Evolutionary conservation across 1,284 basidiomycete genomes (phyloP), one percentile per base, ranked within the genome.

Genomic region (Malassezia sp.): DNA sequence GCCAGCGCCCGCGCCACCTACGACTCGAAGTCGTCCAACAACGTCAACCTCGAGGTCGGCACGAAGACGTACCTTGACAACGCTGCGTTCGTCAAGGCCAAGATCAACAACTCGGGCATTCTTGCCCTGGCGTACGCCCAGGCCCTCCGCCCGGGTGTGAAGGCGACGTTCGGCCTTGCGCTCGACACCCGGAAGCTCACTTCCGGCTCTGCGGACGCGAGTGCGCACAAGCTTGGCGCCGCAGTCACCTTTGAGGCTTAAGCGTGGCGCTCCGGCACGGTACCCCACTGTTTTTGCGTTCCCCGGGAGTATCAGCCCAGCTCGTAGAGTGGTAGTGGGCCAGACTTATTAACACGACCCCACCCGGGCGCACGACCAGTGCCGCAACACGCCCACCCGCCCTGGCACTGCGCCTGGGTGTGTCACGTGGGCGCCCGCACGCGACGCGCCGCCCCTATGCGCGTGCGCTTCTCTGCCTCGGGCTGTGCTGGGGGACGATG

Each of bases 71-170:
- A 83, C 76, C 81, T 91, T 57, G 88, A 93, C 76, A 75, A 78
- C 45, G 82, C 87, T 62, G 83, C 88, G 18, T 93, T 87, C 70
- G 78, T 93, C 76, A 93, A 99, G 80, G 86, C 88, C 67, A 97
- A 97, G 81, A 91, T 97, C 76, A 95, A 93, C 82, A 91, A 91
- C 77, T 73, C 81, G 57, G 61, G 62, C 54, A 60, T 65, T 54
- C 57, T 66, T 47, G 60, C 59, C 51, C 58, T 65, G 46, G 60
- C 59, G 50, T 65, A 65, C 60, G 63, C 60, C 38, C 62, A 64
- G 59, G 62, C 63, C 32, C 57, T 63, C 26, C 60, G 65, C 63
- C 89, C 90, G 41, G 91, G 91, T 70, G 88, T 97, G 71, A 89
- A 87, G 74, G 85, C 86, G 48, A 80, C 84, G 53, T 89, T 95